phyloP scores from a whole-genome alignment of 176 grass and related monocot genomes.

The Aegilops tauschii region DNA sequence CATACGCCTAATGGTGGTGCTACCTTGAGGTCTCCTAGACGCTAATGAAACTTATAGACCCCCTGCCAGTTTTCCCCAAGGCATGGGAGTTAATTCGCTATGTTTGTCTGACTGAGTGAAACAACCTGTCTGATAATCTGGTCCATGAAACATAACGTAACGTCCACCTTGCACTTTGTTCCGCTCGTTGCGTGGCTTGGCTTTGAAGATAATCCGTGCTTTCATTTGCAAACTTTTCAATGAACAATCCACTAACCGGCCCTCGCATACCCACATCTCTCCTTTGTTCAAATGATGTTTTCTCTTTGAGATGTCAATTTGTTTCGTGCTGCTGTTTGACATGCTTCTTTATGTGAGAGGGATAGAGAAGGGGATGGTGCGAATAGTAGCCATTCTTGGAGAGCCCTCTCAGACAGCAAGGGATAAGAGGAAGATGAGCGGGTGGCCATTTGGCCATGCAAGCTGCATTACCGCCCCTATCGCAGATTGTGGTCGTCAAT shows the following conservation, averaged over 20 bases:
- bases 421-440: not conserved
- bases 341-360: conserved; percentile 17
- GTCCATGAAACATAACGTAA: not conserved
- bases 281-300: not conserved
- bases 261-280: not conserved
- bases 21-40: not conserved
- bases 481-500: conserved; percentile 38
- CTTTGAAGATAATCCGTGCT: not conserved
- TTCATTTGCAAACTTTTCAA: not conserved
- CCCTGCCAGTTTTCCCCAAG: conserved; percentile 4
- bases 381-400: conserved; percentile 59
- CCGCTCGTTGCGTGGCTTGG: not conserved
- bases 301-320: not conserved
- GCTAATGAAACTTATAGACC: not conserved
- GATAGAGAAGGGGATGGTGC: conserved; percentile 53
- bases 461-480: conserved; percentile 13
- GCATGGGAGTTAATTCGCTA: no score
- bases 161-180: not conserved
- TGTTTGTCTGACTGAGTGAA: no score
- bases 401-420: conserved; percentile 62
- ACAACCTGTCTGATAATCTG: not conserved
- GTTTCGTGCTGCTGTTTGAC: not conserved
- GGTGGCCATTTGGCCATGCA: conserved; percentile 21
- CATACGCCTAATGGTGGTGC: conserved; percentile 22
- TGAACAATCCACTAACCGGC: conserved; percentile 36